phyloP scores from a whole-genome alignment of 2,329 filamentous ascomycete genomes.

The Exophiala viscosa region DNA sequence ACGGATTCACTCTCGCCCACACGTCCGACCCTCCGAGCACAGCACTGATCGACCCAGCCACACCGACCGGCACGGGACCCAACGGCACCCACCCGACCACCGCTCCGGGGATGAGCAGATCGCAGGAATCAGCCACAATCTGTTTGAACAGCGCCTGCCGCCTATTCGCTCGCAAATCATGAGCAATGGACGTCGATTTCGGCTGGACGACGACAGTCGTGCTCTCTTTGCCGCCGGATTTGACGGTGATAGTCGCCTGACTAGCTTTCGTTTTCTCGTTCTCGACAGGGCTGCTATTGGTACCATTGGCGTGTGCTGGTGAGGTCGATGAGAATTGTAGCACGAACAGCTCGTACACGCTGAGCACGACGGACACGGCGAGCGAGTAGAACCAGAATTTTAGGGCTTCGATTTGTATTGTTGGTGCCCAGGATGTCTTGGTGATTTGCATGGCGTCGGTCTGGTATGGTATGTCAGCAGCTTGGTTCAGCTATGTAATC shows the following conservation, averaged over 20 bases:
- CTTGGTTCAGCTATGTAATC: not conserved
- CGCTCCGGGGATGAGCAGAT: constrained; percentile 60
- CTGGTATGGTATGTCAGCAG: constrained; percentile 33
- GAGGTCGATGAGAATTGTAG: not conserved
- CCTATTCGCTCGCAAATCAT: not conserved
- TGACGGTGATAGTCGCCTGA: not conserved
- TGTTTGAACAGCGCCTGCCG: constrained; percentile 35
- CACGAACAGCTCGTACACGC: constrained; percentile 39
- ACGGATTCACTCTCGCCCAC: constrained; percentile 17
- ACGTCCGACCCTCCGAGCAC: constrained; percentile 49
- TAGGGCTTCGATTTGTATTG: constrained; percentile 58
- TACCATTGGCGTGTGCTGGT: not conserved
- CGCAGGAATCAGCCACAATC: constrained; percentile 56
- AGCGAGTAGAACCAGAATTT: constrained; percentile 68
- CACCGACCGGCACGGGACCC: constrained; percentile 51
- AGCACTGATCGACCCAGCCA: constrained; percentile 60
- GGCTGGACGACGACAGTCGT: not conserved
- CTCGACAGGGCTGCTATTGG: too few species aligned
- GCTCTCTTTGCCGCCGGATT: not conserved
- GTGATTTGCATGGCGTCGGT: constrained; percentile 52
- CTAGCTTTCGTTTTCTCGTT: constrained; percentile 1
- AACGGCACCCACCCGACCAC: constrained; percentile 59
- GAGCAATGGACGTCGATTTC: not conserved
- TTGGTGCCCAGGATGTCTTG: constrained; percentile 40
- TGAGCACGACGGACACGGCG: constrained; percentile 47